Conservation (phyloP, 2,329 filamentous ascomycete species). For the Curvularia hawaiiensis region DNA sequence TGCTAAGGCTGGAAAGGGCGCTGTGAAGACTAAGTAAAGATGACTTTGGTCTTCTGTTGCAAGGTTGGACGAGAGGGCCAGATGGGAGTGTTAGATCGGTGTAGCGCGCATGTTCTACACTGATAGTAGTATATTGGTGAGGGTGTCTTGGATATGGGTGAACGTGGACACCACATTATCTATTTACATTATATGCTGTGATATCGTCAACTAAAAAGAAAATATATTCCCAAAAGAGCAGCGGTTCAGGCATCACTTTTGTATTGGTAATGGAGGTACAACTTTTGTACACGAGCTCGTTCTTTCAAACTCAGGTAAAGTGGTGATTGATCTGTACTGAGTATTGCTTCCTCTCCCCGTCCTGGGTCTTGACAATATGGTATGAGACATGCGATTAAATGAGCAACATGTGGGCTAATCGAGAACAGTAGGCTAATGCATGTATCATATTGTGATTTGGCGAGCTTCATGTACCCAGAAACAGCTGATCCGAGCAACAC, state of each 20-base stretch:
- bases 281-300: neutral
- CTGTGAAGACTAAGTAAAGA: constrained; percentile 14
- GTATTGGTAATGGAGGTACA: neutral
- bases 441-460: neutral
- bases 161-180: neutral
- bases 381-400: neutral
- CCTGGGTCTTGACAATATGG: too few relatives aligned
- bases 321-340: neutral
- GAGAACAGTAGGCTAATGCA: neutral
- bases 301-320: neutral
- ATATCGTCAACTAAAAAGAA: neutral
- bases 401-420: neutral
- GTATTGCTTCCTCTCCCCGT: neutral
- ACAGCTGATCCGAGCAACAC: neutral
- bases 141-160: neutral
- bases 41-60: neutral
- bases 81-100: neutral
- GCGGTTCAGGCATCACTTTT: neutral
- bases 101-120: neutral
- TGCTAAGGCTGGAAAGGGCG: constrained; percentile 28
- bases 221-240: neutral
- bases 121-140: neutral
- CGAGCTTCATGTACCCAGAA: neutral
- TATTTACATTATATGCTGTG: neutral
- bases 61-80: neutral